Conservation (phyloP, 257 asterid genomes). For the Solanum ossicruentum region DNA sequence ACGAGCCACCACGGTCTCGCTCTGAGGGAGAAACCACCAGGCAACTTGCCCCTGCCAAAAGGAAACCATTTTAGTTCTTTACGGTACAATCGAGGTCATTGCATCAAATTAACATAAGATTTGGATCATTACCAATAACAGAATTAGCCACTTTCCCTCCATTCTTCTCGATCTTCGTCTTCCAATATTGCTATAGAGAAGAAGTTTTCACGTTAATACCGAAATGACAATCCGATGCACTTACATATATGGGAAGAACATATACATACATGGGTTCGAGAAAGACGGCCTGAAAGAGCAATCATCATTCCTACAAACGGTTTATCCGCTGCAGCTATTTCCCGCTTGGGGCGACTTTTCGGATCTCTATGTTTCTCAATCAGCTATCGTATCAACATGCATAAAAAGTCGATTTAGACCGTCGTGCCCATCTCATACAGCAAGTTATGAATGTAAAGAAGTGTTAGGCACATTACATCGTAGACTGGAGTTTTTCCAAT, state of each 20-base stretch:
- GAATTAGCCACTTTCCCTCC: slow-evolving; percentile 68
- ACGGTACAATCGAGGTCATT: neutral
- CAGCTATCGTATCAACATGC: slow-evolving; percentile 21
- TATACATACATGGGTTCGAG: slow-evolving; percentile 44
- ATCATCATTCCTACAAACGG: slow-evolving; percentile 60
- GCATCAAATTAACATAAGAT: neutral
- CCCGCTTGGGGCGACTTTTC: slow-evolving; percentile 12
- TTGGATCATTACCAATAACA: slow-evolving; percentile 39
- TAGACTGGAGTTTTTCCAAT: slow-evolving; percentile 26
- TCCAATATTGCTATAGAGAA: slow-evolving; percentile 64
- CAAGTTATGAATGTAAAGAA: neutral
- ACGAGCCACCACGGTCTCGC: slow-evolving; percentile 71
- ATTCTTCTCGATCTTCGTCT: slow-evolving; percentile 51
- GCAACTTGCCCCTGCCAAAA: slow-evolving; percentile 50
- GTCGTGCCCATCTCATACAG: neutral
- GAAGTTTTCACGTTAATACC: neutral
- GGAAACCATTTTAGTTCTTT: neutral
- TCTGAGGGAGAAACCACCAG: slow-evolving; percentile 62
- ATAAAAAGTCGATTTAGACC: neutral
- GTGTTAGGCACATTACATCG: slow-evolving; percentile 21
- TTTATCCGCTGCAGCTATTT: slow-evolving; percentile 11
- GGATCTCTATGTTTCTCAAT: slow-evolving; percentile 35
- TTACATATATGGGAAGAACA: slow-evolving; percentile 22
- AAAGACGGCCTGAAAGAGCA: slow-evolving; percentile 65
- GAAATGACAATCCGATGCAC: neutral